These are phyloP conservation scores for Pleurotus salmoneostramineus DNA, from an alignment of 768 basidiomycete species.

Conservation along the genomic window DNA sequence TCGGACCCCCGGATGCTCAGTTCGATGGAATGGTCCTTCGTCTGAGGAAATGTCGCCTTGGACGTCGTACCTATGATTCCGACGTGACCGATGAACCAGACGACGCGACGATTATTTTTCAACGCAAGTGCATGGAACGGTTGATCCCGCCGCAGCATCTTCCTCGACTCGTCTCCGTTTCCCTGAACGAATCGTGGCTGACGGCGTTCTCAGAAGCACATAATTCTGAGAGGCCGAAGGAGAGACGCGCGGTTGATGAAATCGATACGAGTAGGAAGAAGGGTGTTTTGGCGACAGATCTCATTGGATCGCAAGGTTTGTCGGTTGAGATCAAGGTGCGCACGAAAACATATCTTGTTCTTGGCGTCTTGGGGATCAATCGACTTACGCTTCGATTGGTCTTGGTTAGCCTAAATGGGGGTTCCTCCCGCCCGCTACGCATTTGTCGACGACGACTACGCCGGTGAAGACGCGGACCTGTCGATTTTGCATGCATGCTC, in stretches of 20 bases:
- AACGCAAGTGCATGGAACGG: constrained; percentile 55
- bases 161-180: constrained; percentile 50
- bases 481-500: constrained; percentile 88
- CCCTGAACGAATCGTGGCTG: constrained; percentile 56
- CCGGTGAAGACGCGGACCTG: constrained; percentile 68
- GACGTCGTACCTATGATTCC: constrained; percentile 6
- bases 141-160: constrained; percentile 62
- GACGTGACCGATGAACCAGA: constrained; percentile 24
- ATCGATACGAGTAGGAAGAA: constrained; percentile 54
- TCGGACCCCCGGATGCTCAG: constrained; percentile 43
- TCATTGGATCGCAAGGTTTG: constrained; percentile 61
- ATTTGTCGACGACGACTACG: constrained; percentile 58
- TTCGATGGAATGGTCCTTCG: constrained; percentile 72
- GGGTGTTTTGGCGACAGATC: constrained; percentile 77
- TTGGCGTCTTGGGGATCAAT: background rate
- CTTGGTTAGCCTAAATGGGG: constrained; percentile 89
- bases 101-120: constrained; percentile 48
- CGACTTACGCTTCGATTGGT: too few species aligned
- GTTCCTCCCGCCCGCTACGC: constrained; percentile 66
- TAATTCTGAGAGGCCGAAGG: constrained; percentile 49
- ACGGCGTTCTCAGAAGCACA: constrained; percentile 40
- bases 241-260: constrained; percentile 49
- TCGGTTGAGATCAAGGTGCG: constrained; percentile 91
- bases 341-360: constrained; percentile 5
- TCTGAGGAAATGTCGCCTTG: constrained; percentile 53